phyloP scores from a whole-genome alignment of 257 asterid species.

The Solanum pimpinellifolium region DNA sequence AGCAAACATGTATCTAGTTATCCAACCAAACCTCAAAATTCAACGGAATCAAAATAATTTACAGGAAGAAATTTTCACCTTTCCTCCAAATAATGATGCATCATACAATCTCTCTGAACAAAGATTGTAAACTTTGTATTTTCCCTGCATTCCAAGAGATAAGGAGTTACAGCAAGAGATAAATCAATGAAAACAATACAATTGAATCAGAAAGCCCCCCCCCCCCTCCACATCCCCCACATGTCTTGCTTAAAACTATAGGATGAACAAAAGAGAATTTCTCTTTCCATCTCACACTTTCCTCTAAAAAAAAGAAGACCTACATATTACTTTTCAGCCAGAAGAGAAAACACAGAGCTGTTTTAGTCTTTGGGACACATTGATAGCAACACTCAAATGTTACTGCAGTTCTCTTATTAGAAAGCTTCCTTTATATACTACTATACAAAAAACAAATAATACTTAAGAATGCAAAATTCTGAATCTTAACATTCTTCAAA shows the following conservation, averaged over 20 bases:
- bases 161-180: background rate
- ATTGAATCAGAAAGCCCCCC: background rate
- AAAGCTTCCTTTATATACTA: background rate
- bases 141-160: slow-evolving; percentile 49
- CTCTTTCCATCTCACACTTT: background rate
- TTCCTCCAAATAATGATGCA: slow-evolving; percentile 93
- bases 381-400: slow-evolving; percentile 11
- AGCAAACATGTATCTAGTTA: background rate
- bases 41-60: background rate
- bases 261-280: background rate
- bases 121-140: slow-evolving; percentile 92
- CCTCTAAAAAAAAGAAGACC: background rate
- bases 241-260: background rate
- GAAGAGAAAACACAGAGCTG: background rate
- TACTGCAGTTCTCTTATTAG: background rate
- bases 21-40: background rate
- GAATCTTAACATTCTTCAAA: background rate
- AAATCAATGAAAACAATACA: background rate
- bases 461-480: background rate
- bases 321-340: background rate
- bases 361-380: slow-evolving; percentile 18
- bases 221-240: no score
- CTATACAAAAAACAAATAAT: background rate
- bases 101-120: slow-evolving; percentile 95
- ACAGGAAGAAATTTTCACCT: slow-evolving; percentile 32